Evolutionary conservation across 1,284 basidiomycete species (phyloP), one percentile per base, ranked within the genome.

Genomic region (Austroboletus sp.): DNA sequence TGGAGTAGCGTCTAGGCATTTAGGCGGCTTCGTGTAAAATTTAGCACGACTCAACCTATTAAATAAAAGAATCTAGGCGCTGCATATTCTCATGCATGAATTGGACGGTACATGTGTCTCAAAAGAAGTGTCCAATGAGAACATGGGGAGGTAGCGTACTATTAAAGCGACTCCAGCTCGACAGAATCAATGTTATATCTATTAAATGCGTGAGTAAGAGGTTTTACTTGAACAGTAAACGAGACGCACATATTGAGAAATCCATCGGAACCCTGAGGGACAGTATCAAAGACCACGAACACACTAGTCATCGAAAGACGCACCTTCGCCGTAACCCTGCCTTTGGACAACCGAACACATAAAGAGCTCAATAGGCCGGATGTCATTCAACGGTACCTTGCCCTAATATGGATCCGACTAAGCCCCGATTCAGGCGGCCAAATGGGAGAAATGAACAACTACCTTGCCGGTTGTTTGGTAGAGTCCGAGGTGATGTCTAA

Each of bases 271-370:
- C 54, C 89, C 82, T 85, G 45, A 39, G 26, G 21, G n/a, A 34
- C 23, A 25, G 12, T 37, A 26, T 57, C 5, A 57, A 48, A 17
- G 26, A 21, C 32, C 10, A 30, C 29, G 37, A 25, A 1, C 5
- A 39, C n/a, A 25, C 19, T 33, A 16, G n/a, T 10, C 6, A 45
- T 10, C 7, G 26, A 52, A 26, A 50, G 17, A 53, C 71, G 43
- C 49, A 80, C 90, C 95, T 73, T 98, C 96, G 52, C 94, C 95
- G 69, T 98, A 98, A 50, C 95, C 95, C 69, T 98, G 94, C 67
- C 95, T 82, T 80, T 96, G 93, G 48, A 99, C 95, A 50, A 99
- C 95, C 13, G 96, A 98, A 76, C 94, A 98, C 96, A 99, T 99
- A 82, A 98, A 99, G 61, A 98, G 81, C 70, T 99, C 96, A 68